Evolutionary conservation across 306 rosid genomes (phyloP).

Genomic region (Citrullus amarus): DNA sequence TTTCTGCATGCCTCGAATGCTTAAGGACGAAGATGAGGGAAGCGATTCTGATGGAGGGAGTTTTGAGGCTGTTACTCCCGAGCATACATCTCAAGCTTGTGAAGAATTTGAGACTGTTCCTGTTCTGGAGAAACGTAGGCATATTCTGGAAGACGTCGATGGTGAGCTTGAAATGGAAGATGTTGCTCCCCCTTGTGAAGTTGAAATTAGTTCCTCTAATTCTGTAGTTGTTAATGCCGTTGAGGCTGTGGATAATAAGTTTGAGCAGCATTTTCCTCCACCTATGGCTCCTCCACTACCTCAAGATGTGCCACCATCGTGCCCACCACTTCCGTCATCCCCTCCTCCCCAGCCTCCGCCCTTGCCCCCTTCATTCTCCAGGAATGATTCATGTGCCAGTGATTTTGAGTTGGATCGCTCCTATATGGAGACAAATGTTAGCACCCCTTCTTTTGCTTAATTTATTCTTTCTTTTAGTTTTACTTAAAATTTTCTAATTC

Average conservation of each 20-base stretch:
- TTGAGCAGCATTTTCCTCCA: conserved; percentile 29
- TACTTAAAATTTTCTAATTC: conserved; percentile 6
- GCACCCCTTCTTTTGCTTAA: conserved; percentile 10
- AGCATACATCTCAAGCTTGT: conserved; percentile 39
- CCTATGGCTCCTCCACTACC: conserved; percentile 40
- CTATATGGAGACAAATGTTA: conserved; percentile 42
- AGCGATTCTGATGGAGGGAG: conserved; percentile 89
- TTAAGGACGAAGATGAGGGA: conserved; percentile 71
- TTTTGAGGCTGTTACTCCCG: conserved; percentile 96
- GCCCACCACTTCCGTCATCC: conserved; percentile 62
- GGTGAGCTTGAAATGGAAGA: conserved; percentile 99
- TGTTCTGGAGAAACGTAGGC: conserved; percentile 55
- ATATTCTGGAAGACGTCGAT: conserved; percentile 90
- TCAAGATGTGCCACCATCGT: conserved; percentile 44
- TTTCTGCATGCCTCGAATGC: conserved; percentile 84
- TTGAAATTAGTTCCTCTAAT: conserved; percentile 36
- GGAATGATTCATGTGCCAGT: conserved; percentile 29
- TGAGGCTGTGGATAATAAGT: conserved; percentile 20
- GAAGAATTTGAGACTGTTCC: conserved; percentile 35
- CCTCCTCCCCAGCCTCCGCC: conserved; percentile 63
- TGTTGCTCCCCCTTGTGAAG: conserved; percentile 74
- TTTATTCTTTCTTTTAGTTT: not conserved
- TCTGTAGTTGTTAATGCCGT: conserved; percentile 22
- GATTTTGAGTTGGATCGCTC: conserved; percentile 37
- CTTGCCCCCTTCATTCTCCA: conserved; percentile 35